A percentile compares a stretch with the other conserved stretches of the same genome.
Conservation (phyloP, 371 early-diverging fungal species). For the Encephalitozoon romaleae region DNA sequence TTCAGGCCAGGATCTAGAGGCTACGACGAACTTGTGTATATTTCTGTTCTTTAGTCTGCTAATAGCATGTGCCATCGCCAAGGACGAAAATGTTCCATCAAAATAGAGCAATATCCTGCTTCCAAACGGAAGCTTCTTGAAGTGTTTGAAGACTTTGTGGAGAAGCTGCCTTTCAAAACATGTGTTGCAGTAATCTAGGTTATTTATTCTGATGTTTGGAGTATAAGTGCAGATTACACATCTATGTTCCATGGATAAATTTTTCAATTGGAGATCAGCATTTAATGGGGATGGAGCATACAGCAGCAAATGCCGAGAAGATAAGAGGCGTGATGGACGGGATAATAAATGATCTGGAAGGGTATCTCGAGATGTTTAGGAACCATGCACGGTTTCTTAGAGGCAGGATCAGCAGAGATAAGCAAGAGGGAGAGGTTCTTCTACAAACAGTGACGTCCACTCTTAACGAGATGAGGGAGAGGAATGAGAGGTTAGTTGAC, state of each 20-base stretch:
- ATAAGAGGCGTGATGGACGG: background rate
- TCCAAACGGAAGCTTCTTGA: constrained; percentile 19
- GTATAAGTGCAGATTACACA: constrained; percentile 23
- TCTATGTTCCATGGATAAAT: constrained; percentile 9
- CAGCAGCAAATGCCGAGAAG: background rate
- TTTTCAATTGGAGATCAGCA: background rate
- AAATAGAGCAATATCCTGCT: constrained; percentile 25
- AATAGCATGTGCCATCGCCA: constrained; percentile 8
- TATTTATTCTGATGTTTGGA: constrained; percentile 38
- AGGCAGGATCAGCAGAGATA: background rate
- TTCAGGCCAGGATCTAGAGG: background rate
- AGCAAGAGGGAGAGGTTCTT: constrained; percentile 4
- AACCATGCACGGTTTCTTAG: background rate
- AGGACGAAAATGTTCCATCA: background rate
- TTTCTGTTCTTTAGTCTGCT: constrained; percentile 12
- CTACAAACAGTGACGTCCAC: constrained; percentile 4
- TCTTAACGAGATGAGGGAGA: constrained; percentile 16
- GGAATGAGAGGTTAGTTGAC: constrained; percentile 6
- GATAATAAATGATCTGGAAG: background rate
- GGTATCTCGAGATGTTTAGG: constrained; percentile 1
- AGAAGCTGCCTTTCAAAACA: constrained; percentile 31
- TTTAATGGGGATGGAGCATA: background rate
- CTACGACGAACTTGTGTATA: background rate
- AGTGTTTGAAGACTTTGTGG: constrained; percentile 6
- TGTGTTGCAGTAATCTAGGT: constrained; percentile 30